These are phyloP conservation scores for Dovyalis caffra DNA, from an alignment of 345 rosid genomes.

Conservation along the genomic window DNA sequence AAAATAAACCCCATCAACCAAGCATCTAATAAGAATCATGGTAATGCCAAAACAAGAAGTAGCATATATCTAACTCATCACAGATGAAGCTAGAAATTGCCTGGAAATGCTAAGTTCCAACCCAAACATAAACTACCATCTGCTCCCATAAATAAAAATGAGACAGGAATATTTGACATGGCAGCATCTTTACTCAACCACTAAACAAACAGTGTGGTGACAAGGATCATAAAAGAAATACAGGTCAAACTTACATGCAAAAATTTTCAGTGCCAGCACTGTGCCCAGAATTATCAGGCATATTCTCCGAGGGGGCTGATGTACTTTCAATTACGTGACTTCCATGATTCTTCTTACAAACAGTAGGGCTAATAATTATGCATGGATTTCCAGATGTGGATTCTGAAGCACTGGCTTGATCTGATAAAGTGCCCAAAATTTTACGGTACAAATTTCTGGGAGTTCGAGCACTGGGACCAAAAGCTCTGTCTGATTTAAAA, in stretches of 20 bases:
- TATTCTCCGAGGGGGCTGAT: constrained; percentile 38
- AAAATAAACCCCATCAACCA: constrained; percentile 18
- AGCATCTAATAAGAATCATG: constrained; percentile 5
- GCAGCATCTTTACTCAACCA: background rate
- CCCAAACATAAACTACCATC: background rate
- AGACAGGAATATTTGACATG: background rate
- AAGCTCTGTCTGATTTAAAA: constrained; percentile 37
- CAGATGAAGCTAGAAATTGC: background rate
- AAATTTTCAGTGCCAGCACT: constrained; percentile 49
- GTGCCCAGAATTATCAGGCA: constrained; percentile 31
- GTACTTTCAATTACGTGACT: constrained; percentile 37
- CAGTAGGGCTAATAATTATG: constrained; percentile 45
- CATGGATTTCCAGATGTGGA: constrained; percentile 47
- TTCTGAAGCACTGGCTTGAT: constrained; percentile 38
- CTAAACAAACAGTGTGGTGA: background rate
- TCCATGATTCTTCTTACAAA: constrained; percentile 42
- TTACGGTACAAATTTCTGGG: constrained; percentile 50
- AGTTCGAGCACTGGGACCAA: constrained; percentile 37
- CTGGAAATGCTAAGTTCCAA: background rate
- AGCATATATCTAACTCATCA: background rate
- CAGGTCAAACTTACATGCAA: constrained; percentile 56
- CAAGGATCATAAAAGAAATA: background rate
- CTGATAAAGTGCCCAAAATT: constrained; percentile 42
- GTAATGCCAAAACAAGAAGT: background rate
- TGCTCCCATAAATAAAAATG: background rate